Evolutionary conservation across 805 yeast genomes (phyloP), one percentile per base, ranked within the genome.

Genomic region (Cyberlindnera euphorbiae): DNA sequence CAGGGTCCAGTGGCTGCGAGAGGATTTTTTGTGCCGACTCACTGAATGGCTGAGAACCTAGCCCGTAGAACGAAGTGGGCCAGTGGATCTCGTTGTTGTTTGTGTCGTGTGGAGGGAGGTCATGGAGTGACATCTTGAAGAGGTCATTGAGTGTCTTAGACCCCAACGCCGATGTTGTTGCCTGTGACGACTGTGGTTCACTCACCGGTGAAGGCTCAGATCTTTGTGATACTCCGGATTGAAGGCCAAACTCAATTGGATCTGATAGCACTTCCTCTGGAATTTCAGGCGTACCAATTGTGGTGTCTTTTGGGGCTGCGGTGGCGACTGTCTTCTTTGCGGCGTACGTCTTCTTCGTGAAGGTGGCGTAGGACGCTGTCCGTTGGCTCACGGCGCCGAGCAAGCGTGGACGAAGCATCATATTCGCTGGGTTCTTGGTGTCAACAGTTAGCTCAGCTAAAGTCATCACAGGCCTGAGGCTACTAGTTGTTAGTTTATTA

Each of bases 31-130:
- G 78, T 0, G 79, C 68, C 27, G 75, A 74, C 12, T 66, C 66
- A 4, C 78, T 62, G 52, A 93, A 90, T 1, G 96, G 81, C n/a
- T 69, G 75, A 4, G 76, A 63, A 6, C 96, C 96, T 23, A 93
- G 64, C 0, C 97, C 97, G 49, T 75, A 82, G 66, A 81, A 93
- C 2, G 96, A 84, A 17, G 75, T 79, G 10, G 89, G 71, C 97
- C 97, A 93, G 59, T 90, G 78, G 23, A 64, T 53, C 24, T 55
- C 55, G 22, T 41, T 39, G 8, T 43, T 25, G 13, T 22, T n/a
- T 5, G 31, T 7, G 8, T 36, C 46, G 17, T 34, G 38, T 16
- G 42, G 38, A 19, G 56, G 56, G 12, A 24, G 25, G 31, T 53
- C 57, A 24, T 51, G 49, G 4, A 53, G 32, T 1, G 50, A 40